A percentile compares a stretch with the other conserved stretches of the same genome.
Evolutionary conservation across 208 protist genomes (phyloP).

Genomic region (Leishmania aethiopica): DNA sequence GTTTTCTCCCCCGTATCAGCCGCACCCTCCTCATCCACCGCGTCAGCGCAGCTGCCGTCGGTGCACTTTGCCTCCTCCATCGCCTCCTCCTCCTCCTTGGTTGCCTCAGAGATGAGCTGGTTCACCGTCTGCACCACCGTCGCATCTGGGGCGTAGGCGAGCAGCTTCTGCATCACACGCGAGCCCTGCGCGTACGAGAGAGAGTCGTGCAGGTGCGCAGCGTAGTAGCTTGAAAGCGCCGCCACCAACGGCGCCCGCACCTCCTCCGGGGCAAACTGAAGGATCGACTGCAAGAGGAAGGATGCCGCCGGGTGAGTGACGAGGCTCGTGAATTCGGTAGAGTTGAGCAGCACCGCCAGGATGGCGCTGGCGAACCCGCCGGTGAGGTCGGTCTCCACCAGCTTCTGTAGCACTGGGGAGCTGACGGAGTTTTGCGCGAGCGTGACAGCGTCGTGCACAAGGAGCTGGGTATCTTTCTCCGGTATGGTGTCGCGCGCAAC

Average conservation of each 20-base stretch:
- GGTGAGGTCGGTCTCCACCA: slow-evolving; percentile 58
- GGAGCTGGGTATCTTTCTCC: slow-evolving; percentile 29
- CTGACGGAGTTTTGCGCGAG: slow-evolving; percentile 70
- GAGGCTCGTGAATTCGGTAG: slow-evolving; percentile 40
- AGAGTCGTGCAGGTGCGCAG: slow-evolving; percentile 44
- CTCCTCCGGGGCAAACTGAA: slow-evolving; percentile 52
- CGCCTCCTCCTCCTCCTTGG: slow-evolving; percentile 45
- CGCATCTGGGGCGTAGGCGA: slow-evolving; percentile 73
- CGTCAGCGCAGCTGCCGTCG: slow-evolving; percentile 8
- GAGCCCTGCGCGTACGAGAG: slow-evolving; percentile 77
- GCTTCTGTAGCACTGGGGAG: slow-evolving; percentile 82
- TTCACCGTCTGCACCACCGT: slow-evolving; percentile 54
- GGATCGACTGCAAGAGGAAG: slow-evolving; percentile 75
- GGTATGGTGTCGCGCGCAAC: slow-evolving; percentile 30
- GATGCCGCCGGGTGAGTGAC: slow-evolving; percentile 58
- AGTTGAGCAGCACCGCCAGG: slow-evolving; percentile 33
- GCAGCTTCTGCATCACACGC: slow-evolving; percentile 86
- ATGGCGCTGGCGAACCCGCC: slow-evolving; percentile 26
- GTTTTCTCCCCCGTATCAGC: slow-evolving; percentile 14
- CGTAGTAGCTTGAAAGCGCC: slow-evolving; percentile 41
- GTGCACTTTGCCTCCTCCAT: slow-evolving; percentile 35
- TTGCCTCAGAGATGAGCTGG: slow-evolving; percentile 32
- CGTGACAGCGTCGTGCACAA: slow-evolving; percentile 26
- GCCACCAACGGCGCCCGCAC: slow-evolving; percentile 49
- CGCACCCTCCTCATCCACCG: slow-evolving; percentile 17